phyloP scores from a whole-genome alignment of 108 stramenopile species.

The Bacterosira constricta region DNA sequence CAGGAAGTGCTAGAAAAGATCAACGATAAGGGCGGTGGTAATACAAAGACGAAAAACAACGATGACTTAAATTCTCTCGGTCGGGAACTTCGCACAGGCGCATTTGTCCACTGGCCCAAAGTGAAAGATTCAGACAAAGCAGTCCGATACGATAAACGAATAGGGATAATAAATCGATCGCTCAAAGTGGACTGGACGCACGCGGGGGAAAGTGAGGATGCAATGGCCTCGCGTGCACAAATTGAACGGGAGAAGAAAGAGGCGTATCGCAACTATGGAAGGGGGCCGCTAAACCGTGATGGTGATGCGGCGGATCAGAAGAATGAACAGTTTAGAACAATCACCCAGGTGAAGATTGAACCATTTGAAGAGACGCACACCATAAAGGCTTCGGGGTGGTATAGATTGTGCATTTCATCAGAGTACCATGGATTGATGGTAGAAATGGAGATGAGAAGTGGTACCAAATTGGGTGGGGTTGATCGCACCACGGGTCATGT shows the following conservation, averaged over 20 bases:
- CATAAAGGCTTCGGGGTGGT: conserved; percentile 27
- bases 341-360: conserved; percentile 4
- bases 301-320: background rate
- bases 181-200: conserved; percentile 39
- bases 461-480: conserved; percentile 10
- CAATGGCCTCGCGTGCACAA: background rate
- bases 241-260: conserved; percentile 2
- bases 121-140: conserved; percentile 5
- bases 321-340: background rate
- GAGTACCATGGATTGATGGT: background rate
- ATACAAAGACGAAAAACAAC: background rate
- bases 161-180: conserved; percentile 6
- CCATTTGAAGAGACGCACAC: conserved; percentile 19
- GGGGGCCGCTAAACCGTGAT: background rate
- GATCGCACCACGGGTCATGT: conserved; percentile 21
- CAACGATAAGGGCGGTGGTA: background rate
- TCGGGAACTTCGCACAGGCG: background rate
- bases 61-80: conserved; percentile 10
- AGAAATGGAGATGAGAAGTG: conserved; percentile 16
- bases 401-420: conserved; percentile 20
- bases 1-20: background rate
- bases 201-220: conserved; percentile 42
- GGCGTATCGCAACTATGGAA: background rate
- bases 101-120: background rate
- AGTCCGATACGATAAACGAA: background rate